Conservation (phyloP, 805 yeast species). For the Yamadazyma kitorensis region DNA sequence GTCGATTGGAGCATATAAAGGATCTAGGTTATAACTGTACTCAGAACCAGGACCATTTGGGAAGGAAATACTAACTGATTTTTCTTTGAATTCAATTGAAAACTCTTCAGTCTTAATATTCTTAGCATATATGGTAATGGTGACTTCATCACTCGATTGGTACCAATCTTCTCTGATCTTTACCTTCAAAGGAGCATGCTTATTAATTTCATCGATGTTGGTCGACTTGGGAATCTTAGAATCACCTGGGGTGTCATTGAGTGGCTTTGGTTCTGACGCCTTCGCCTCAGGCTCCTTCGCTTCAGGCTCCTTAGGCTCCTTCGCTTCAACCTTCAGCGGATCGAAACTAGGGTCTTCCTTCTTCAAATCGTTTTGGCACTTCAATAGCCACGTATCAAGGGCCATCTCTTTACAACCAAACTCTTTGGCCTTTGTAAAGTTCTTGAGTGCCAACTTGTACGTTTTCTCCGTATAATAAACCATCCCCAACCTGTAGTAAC, state of each 20-base stretch:
- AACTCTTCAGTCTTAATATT: constrained; percentile 52
- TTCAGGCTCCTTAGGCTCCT: neutral
- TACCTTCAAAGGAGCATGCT: constrained; percentile 36
- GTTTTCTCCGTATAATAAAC: constrained; percentile 43
- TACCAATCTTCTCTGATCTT: constrained; percentile 49
- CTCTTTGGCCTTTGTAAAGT: constrained; percentile 41
- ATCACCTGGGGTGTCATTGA: neutral
- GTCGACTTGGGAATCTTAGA: constrained; percentile 20
- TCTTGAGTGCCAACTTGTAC: constrained; percentile 37
- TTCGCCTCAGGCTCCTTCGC: constrained; percentile 1
- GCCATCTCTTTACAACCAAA: constrained; percentile 46
- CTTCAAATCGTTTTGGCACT: constrained; percentile 15
- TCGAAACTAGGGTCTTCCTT: constrained; percentile 1
- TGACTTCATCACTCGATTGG: constrained; percentile 57
- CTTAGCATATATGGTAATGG: constrained; percentile 70
- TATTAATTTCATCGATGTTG: constrained; percentile 30
- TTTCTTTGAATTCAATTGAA: constrained; percentile 35
- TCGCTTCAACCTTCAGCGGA: constrained; percentile 6
- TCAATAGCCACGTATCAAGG: constrained; percentile 45
- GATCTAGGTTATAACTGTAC: constrained; percentile 56
- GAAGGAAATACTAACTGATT: constrained; percentile 43
- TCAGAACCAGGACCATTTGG: constrained; percentile 50
- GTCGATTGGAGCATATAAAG: constrained; percentile 50
- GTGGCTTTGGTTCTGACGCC: neutral
- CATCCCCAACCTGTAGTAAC: constrained; percentile 50